Conservation (phyloP, 441 rosid species). For the Euphorbia celastroides region DNA sequence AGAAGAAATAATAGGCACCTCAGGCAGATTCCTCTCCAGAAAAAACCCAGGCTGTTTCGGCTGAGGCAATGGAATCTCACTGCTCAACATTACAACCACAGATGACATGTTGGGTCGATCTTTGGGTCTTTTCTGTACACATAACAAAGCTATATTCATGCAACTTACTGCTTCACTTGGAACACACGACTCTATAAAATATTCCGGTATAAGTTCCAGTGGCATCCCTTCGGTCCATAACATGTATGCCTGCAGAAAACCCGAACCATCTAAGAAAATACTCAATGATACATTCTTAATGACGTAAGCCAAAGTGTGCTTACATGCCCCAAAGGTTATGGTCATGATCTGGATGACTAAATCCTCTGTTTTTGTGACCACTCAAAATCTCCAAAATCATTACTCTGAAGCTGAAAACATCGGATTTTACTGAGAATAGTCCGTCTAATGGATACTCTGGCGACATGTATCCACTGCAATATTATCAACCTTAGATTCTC, state of each 20-base stretch:
- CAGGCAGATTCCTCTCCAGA: neutral
- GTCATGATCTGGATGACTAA: slow-evolving; percentile 12
- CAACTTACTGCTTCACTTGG: slow-evolving; percentile 16
- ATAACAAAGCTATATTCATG: slow-evolving; percentile 11
- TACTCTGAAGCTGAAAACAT: slow-evolving; percentile 21
- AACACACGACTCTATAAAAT: neutral
- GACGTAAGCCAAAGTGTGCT: neutral
- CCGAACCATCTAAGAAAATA: neutral
- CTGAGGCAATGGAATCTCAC: slow-evolving; percentile 3
- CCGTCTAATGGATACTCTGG: slow-evolving; percentile 23
- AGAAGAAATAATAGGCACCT: neutral
- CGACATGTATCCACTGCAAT: slow-evolving; percentile 20
- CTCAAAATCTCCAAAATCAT: slow-evolving; percentile 18
- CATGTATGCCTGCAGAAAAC: slow-evolving; percentile 17
- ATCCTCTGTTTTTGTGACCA: slow-evolving; percentile 21
- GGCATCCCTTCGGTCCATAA: slow-evolving; percentile 8
- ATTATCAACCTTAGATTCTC: too few relatives aligned
- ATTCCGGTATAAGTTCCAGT: slow-evolving; percentile 4
- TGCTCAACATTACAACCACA: slow-evolving; percentile 8
- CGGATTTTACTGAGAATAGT: slow-evolving; percentile 19
- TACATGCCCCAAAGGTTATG: slow-evolving; percentile 20
- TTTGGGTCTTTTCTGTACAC: slow-evolving; percentile 12
- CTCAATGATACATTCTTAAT: neutral
- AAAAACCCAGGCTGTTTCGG: too few relatives aligned
- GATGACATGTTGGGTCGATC: slow-evolving; percentile 10